Conservation (phyloP, 306 rosid genomes). For the Purshia tridentata region DNA sequence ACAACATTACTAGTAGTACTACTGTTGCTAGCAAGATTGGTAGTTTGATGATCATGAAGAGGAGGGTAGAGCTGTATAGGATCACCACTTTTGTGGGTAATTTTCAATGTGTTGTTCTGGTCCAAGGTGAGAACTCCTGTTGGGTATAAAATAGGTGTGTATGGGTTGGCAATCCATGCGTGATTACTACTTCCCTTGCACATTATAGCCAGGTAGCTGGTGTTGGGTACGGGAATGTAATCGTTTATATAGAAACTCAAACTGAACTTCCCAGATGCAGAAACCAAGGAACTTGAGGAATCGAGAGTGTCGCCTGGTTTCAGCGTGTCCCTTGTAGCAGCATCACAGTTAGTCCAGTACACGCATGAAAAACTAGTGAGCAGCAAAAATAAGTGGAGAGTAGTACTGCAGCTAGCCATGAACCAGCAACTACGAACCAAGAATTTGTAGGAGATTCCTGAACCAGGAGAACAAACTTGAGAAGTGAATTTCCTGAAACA, state of each 20-base stretch:
- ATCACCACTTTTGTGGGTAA: neutral
- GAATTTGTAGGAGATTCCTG: too few relatives aligned
- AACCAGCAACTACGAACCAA: neutral
- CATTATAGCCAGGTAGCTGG: neutral
- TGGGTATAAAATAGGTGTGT: neutral
- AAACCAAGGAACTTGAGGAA: neutral
- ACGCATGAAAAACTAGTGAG: neutral
- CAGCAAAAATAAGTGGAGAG: too few relatives aligned
- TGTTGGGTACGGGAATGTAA: neutral
- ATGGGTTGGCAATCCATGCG: conserved; percentile 1
- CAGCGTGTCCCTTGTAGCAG: neutral
- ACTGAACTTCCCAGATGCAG: neutral
- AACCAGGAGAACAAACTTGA: too few relatives aligned
- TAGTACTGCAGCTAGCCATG: neutral
- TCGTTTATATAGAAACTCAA: neutral
- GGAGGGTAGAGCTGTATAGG: neutral
- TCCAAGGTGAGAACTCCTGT: neutral
- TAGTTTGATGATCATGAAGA: neutral
- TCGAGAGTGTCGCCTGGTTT: neutral
- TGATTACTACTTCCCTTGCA: too few relatives aligned
- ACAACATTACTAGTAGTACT: neutral
- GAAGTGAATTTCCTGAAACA: too few relatives aligned
- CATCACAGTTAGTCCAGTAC: neutral
- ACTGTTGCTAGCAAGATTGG: too few relatives aligned
- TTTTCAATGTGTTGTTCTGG: neutral